Percentiles rank a stretch among this genome's conserved stretches.
Conservation (phyloP, 1,284 basidiomycete genomes). For the Pseudozyma sp. region DNA sequence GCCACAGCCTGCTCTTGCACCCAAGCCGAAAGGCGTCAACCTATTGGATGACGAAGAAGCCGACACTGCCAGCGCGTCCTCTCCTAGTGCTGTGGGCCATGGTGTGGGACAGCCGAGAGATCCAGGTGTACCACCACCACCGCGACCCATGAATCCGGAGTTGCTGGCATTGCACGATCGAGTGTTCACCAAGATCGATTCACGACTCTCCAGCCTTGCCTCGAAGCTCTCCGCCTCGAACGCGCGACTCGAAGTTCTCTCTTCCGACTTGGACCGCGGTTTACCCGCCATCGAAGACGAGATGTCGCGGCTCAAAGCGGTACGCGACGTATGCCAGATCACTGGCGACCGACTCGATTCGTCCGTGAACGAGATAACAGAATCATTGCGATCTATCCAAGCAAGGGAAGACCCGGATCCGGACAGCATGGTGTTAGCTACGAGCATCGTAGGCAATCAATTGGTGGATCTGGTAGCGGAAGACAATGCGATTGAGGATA, state of each 20-base stretch:
- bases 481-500: conserved; percentile 97
- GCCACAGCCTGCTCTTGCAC: conserved; percentile 6
- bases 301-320: conserved; percentile 91
- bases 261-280: conserved; percentile 85
- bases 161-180: conserved; percentile 84
- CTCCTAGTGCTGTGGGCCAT: not conserved
- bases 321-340: conserved; percentile 87
- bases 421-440: conserved; percentile 58
- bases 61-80: no score
- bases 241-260: conserved; percentile 81
- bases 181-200: conserved; percentile 80
- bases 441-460: conserved; percentile 65
- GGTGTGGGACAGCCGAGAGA: not conserved
- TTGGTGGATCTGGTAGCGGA: conserved; percentile 95
- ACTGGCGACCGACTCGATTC: conserved; percentile 78
- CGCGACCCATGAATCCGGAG: conserved; percentile 80
- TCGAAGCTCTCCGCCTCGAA: conserved; percentile 78
- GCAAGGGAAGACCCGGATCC: conserved; percentile 45
- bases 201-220: conserved; percentile 77
- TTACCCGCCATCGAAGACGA: conserved; percentile 94
- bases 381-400: conserved; percentile 75
- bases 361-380: conserved; percentile 77
- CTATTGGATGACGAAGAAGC: conserved; percentile 43
- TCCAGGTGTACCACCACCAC: conserved; percentile 76
- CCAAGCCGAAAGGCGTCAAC: conserved; percentile 35